These are phyloP conservation scores for Cymodocea nodosa DNA, from an alignment of 116 monocot species.

Conservation along the genomic window DNA sequence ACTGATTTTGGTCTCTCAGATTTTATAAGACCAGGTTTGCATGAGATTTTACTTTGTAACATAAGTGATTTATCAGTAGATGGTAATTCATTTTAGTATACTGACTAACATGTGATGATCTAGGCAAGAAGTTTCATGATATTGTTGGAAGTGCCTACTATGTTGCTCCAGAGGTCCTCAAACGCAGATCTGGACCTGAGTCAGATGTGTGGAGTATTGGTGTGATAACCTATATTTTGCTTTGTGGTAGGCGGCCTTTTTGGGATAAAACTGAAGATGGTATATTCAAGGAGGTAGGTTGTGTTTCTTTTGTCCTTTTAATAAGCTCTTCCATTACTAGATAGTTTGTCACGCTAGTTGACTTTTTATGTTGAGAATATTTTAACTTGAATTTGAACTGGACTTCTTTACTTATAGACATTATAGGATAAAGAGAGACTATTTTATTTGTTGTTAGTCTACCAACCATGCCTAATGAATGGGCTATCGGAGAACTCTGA, in stretches of 20 bases:
- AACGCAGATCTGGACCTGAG: constrained; percentile 79
- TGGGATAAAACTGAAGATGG: constrained; percentile 90
- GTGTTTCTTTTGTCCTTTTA: not conserved
- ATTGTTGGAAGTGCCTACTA: constrained; percentile 70
- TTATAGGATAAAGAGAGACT: no score
- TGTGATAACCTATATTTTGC: constrained; percentile 88
- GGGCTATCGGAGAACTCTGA: not conserved
- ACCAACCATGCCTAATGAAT: not conserved
- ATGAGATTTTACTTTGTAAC: not conserved
- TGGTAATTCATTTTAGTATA: no score
- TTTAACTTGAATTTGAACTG: no score
- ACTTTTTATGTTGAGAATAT: not conserved
- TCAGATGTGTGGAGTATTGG: constrained; percentile 99
- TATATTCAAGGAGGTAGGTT: constrained; percentile 73
- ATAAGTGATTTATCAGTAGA: no score
- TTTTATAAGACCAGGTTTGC: constrained; percentile 76
- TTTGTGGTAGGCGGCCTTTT: constrained; percentile 88
- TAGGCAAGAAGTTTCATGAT: constrained; percentile 75
- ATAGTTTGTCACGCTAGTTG: not conserved
- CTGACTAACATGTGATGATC: not conserved
- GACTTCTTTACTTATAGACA: no score
- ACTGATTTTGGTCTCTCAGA: constrained; percentile 99
- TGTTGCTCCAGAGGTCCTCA: constrained; percentile 93
- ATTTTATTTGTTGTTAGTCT: no score
- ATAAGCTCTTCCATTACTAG: not conserved